A percentile compares a stretch with the other conserved stretches of the same genome.
Evolutionary conservation across 164 flowering plant species (phyloP).

Genomic region (Protea cynaroides): DNA sequence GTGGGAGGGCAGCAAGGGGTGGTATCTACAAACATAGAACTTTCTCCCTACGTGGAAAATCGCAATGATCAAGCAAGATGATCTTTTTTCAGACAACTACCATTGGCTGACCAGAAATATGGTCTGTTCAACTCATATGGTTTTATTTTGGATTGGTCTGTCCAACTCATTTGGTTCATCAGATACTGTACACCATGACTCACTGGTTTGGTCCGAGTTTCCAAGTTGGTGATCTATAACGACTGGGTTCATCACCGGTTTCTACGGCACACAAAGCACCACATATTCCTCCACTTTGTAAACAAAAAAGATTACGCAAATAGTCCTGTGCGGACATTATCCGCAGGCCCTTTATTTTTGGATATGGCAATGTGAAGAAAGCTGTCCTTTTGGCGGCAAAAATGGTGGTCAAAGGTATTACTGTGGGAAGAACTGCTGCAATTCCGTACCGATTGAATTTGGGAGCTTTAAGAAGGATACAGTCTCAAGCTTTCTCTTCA

Average conservation of each 20-base stretch:
- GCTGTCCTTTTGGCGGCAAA: constrained; percentile 14
- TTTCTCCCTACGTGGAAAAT: too few relatives aligned
- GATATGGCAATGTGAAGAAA: background rate
- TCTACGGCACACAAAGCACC: background rate
- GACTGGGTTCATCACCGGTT: background rate
- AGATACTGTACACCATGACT: too few relatives aligned
- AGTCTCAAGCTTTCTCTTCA: constrained; percentile 11
- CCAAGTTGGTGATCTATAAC: too few relatives aligned
- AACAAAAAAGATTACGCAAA: background rate
- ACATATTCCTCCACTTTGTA: background rate
- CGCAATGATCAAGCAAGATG: too few relatives aligned
- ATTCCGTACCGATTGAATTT: constrained; percentile 13
- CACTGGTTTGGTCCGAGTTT: too few relatives aligned
- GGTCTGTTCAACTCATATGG: too few relatives aligned
- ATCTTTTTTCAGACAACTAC: too few relatives aligned
- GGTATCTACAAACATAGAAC: too few relatives aligned
- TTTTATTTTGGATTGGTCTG: too few relatives aligned
- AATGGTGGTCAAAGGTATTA: constrained; percentile 22
- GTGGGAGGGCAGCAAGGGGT: too few relatives aligned
- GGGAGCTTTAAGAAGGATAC: constrained; percentile 10
- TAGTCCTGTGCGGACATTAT: background rate
- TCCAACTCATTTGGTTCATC: too few relatives aligned
- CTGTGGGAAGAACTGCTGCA: constrained; percentile 10
- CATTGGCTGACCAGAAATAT: too few relatives aligned
- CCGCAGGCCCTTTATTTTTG: background rate